Percentiles rank a stretch among this genome's conserved stretches.
These are phyloP conservation scores for Rubia occidens DNA, from an alignment of 305 asterid species.

Conservation along the genomic window DNA sequence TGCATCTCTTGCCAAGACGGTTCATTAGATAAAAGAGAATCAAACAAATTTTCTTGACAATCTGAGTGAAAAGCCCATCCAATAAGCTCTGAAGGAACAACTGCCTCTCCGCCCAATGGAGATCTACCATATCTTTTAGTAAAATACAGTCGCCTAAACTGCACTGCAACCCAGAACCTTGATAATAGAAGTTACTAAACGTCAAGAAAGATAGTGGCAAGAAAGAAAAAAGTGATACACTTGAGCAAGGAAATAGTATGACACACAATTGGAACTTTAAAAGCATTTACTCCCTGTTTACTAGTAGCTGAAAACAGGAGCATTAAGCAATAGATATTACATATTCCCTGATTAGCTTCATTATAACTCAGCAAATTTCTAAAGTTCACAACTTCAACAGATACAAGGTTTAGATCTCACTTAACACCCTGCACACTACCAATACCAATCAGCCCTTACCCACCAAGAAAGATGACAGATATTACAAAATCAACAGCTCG, in stretches of 20 bases:
- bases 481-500: neutral
- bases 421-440: neutral
- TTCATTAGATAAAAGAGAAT: constrained; percentile 67
- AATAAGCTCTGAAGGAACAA: constrained; percentile 53
- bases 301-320: neutral
- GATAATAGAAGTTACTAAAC: constrained; percentile 19
- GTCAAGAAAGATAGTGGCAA: constrained; percentile 15
- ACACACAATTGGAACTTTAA: neutral
- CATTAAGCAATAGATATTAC: constrained; percentile 7
- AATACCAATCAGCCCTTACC: neutral
- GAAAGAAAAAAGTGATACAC: neutral
- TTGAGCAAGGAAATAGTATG: neutral
- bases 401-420: neutral
- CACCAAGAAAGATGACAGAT: neutral
- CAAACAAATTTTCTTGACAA: constrained; percentile 80
- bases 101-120: constrained; percentile 57
- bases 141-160: constrained; percentile 63
- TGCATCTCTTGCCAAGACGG: constrained; percentile 96
- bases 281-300: too few relatives aligned
- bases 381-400: neutral
- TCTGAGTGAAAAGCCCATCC: constrained; percentile 98
- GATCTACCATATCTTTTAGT: constrained; percentile 46
- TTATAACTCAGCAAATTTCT: neutral
- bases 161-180: constrained; percentile 91
- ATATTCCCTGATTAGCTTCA: neutral